Conservation (phyloP, 225 moss, liverwort and hornwort species). For the Polytrichum formosum region DNA sequence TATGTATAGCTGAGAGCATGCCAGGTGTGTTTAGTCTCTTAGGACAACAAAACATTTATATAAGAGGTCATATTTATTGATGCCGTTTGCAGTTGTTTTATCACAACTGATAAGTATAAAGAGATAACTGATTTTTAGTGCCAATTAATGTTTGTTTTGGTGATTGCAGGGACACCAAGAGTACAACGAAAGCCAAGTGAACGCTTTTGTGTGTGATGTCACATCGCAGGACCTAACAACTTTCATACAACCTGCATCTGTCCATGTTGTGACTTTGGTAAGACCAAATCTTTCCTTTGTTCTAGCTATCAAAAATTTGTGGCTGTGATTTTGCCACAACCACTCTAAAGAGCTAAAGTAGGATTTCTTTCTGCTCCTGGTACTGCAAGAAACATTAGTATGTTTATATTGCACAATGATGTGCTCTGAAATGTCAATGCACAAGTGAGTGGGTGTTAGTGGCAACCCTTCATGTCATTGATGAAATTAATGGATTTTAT, state of each 20-base stretch:
- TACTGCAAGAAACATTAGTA: background rate
- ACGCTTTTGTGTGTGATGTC: slow-evolving; percentile 89
- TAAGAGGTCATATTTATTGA: too few species aligned
- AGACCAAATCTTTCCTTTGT: background rate
- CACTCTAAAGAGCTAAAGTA: too few species aligned
- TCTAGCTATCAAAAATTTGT: too few species aligned
- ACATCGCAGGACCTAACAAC: slow-evolving; percentile 57
- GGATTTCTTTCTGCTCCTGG: background rate
- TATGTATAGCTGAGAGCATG: too few species aligned
- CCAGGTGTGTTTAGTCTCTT: too few species aligned
- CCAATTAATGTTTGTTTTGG: too few species aligned
- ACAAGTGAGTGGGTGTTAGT: background rate
- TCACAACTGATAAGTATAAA: background rate
- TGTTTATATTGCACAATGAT: background rate
- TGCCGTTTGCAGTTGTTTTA: too few species aligned
- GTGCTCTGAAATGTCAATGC: background rate
- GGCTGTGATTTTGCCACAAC: too few species aligned
- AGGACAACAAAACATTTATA: too few species aligned
- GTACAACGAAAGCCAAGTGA: slow-evolving; percentile 66
- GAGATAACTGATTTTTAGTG: slow-evolving; percentile 12
- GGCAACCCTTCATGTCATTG: too few species aligned
- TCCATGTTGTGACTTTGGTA: slow-evolving; percentile 94
- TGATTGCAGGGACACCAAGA: slow-evolving; percentile 73
- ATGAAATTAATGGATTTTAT: too few species aligned
- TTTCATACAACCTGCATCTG: slow-evolving; percentile 51